Base-by-base conservation (phyloP, 805 yeast species). In the Candida insectorum region DNA sequence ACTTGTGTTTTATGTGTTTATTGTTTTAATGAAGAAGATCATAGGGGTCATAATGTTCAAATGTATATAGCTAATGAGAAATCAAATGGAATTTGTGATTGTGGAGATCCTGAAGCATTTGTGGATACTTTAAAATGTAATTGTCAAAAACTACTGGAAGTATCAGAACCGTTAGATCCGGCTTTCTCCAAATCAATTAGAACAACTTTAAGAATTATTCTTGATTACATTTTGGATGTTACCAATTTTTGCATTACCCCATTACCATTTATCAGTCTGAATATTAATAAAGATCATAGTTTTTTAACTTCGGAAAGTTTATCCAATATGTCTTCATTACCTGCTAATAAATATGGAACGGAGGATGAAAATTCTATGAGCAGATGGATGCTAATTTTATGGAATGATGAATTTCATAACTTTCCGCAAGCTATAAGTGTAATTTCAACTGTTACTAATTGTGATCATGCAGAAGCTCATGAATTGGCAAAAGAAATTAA, bases 401-500 rank as follows among this genome's bases (percentile, higher is more conserved):
- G 89, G 83, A 85, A 85, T 52, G 94, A 85, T 49, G 93, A 85
- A 47, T 69, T 65, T 43, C 93, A 85, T 48, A 73, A 76, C 45
- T 74, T 70, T 43, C 62, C 68, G 2, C 73, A 75, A 37, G 85
- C 85, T 2, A 63, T 61, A 12, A 52, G 56, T 9, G 75, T 77
- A 3, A 65, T 79, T 23, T 44, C 44, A 4, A 51, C 52, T 2
- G 68, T 68, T 1, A 48, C 59, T 1, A 60, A 55, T 0, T 48
- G 43, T 8, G 36, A 45, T 11, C 49, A 45, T 4, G 37, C 28
- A 2, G 44, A 42, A 14, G 72, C 75, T 1, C 45, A 57, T 29
- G 43, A 36, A 13, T 38, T 64, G 4, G 72, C 85, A 0, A 50
- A 58, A 1, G 56, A 58, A 11, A 69, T 81, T 31, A 78, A 79